Base-by-base conservation (phyloP, 257 asterid species). In the Eucommia ulmoides region DNA sequence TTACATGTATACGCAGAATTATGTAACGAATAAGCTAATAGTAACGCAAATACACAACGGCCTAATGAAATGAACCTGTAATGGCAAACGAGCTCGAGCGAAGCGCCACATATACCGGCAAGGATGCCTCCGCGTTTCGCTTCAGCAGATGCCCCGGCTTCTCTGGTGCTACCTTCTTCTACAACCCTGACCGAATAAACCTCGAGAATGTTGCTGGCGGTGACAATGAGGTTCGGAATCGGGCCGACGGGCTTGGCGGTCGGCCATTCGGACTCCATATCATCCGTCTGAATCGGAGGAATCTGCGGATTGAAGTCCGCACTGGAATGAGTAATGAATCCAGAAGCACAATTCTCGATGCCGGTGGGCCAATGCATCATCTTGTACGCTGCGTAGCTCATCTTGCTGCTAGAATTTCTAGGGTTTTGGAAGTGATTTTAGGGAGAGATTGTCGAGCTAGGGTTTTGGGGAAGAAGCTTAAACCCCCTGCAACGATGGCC, bases 341-440 rank as follows among this genome's bases (percentile, higher is more conserved):
- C 98, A 38, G 98, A 51, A 22, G 92, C 88, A 33, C 93, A 85
- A 52, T 80, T 83, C 72, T 89, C 94, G 68, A 85, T 72, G 66
- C 94, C 94, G 52, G 96, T 85, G 7, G 96, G 82, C 68, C 74
- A 64, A 59, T 89, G 98, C 96, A 89, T 85, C 84, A 74, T 63
- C 76, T 81, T 83, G 77, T 66, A 75, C 63, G 94, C 91, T 41
- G 96, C 93, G 75, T 23, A 85, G 61, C 98, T 89, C 98, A 89
- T 89, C 51, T 56, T 59, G 69, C 35, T 22, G 20, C 56, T 14
- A 7, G 33, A 20, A 22, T 20, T 19, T 24, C n/a, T n/a, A n/a
- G n/a, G n/a, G n/a, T n/a, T n/a, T n/a, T n/a, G n/a, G n/a, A n/a
- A n/a, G n/a, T n/a, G n/a, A n/a, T n/a, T n/a, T n/a, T n/a, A n/a